Percentiles rank a stretch among this genome's conserved stretches.
Evolutionary conservation across 352 stramenopile genomes (phyloP).

Genomic region (Phytophthora gonapodyides): DNA sequence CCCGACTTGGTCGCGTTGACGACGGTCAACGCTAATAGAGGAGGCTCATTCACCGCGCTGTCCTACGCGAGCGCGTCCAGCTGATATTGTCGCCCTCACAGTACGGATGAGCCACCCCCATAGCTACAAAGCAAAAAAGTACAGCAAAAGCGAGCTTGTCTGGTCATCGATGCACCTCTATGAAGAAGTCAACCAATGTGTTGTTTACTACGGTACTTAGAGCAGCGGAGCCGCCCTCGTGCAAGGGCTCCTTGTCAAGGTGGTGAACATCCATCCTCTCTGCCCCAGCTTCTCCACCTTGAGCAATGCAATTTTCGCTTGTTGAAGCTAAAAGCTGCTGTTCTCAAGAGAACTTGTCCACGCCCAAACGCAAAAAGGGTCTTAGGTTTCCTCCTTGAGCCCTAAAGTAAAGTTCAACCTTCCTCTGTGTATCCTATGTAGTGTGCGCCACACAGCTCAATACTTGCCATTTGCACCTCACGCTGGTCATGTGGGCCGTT

Average conservation of each 20-base stretch:
- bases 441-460: slow-evolving; percentile 21
- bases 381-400: neutral
- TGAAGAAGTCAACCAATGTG: too few relatives aligned
- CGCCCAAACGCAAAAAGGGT: neutral
- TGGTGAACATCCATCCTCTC: too few relatives aligned
- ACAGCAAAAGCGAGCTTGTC: too few relatives aligned
- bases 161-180: too few relatives aligned
- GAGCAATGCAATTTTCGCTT: slow-evolving; percentile 4
- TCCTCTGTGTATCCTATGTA: neutral
- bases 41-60: slow-evolving; percentile 8
- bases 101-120: slow-evolving; percentile 6
- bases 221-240: too few relatives aligned
- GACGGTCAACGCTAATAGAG: neutral
- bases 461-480: slow-evolving; percentile 5
- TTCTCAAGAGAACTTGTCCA: neutral
- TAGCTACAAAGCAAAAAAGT: too few relatives aligned
- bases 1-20: neutral
- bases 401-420: too few relatives aligned
- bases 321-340: slow-evolving; percentile 5
- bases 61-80: slow-evolving; percentile 1
- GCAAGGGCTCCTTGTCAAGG: too few relatives aligned
- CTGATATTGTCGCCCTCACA: slow-evolving; percentile 6
- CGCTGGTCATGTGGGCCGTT: slow-evolving; percentile 30
- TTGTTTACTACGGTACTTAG: too few relatives aligned
- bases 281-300: neutral